phyloP scores from a whole-genome alignment of 805 yeast genomes.

The Yarrowia keelungensis region DNA sequence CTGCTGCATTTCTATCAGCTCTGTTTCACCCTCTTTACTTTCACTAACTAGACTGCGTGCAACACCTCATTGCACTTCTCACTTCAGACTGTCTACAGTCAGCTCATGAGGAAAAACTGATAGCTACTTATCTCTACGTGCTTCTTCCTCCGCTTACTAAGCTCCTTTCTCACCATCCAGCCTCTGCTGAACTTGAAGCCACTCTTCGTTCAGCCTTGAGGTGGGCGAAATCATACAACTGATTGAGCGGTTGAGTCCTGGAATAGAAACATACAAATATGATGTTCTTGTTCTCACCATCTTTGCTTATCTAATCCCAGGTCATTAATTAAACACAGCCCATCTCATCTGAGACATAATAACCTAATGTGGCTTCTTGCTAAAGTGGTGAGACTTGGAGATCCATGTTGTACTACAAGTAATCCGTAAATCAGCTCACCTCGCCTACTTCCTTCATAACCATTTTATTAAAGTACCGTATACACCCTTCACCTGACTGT shows the following conservation, averaged over 20 bases:
- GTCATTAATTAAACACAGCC: no score
- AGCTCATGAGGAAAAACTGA: not conserved
- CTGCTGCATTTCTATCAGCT: no score
- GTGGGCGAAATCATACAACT: not conserved
- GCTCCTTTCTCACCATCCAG: not conserved
- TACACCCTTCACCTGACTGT: not conserved
- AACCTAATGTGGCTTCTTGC: no score
- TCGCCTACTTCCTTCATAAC: not conserved
- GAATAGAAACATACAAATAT: no score
- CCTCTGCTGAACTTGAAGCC: not conserved
- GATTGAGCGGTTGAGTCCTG: not conserved
- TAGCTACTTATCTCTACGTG: not conserved
- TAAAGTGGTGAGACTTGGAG: no score
- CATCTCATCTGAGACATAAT: no score
- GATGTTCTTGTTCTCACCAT: no score
- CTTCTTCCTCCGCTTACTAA: not conserved
- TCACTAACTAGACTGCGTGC: not conserved
- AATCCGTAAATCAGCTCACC: no score
- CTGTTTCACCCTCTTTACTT: no score
- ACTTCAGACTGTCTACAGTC: not conserved
- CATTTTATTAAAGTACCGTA: slow-evolving; percentile 25
- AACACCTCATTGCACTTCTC: not conserved
- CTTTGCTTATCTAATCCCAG: no score
- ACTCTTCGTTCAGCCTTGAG: not conserved
- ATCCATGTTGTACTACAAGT: no score